phyloP scores from a whole-genome alignment of 2,329 filamentous ascomycete species.

The Amauroascus verrucosus region DNA sequence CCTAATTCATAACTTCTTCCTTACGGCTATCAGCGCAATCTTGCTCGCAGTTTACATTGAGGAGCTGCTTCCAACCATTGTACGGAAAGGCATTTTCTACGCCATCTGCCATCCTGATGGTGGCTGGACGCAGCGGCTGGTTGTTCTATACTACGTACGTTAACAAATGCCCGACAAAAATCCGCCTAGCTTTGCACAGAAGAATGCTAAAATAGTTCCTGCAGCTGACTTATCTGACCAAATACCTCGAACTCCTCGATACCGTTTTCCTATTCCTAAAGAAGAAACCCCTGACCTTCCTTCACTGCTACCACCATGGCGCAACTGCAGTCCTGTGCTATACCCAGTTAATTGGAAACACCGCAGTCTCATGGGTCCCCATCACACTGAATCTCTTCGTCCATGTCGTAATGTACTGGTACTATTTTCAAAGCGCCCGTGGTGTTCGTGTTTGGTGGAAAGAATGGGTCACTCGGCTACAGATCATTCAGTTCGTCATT shows the following conservation, averaged over 20 bases:
- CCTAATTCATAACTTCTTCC: slow-evolving; percentile 83
- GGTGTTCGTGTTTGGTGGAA: slow-evolving; percentile 94
- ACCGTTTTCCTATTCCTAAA: slow-evolving; percentile 90
- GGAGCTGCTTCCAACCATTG: slow-evolving; percentile 66
- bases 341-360: slow-evolving; percentile 78
- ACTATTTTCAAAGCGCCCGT: slow-evolving; percentile 92
- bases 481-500: slow-evolving; percentile 89
- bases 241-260: slow-evolving; percentile 84
- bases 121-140: slow-evolving; percentile 79
- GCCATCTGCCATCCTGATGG: slow-evolving; percentile 62
- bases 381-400: slow-evolving; percentile 81
- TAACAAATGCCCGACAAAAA: too few species aligned
- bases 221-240: slow-evolving; percentile 86
- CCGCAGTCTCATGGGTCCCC: slow-evolving; percentile 80
- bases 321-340: slow-evolving; percentile 89
- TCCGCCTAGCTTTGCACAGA: too few species aligned
- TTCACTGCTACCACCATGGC: slow-evolving; percentile 93
- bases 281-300: slow-evolving; percentile 95
- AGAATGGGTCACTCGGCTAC: slow-evolving; percentile 90
- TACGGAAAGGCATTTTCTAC: slow-evolving; percentile 70
- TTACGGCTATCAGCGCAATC: slow-evolving; percentile 66
- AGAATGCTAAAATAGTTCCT: slow-evolving; percentile 30
- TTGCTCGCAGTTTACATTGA: slow-evolving; percentile 73
- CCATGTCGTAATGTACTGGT: slow-evolving; percentile 97
- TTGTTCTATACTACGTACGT: slow-evolving; percentile 84